Base-by-base conservation (phyloP, 225 moss, liverwort and hornwort species). In the Neckera pumila region DNA sequence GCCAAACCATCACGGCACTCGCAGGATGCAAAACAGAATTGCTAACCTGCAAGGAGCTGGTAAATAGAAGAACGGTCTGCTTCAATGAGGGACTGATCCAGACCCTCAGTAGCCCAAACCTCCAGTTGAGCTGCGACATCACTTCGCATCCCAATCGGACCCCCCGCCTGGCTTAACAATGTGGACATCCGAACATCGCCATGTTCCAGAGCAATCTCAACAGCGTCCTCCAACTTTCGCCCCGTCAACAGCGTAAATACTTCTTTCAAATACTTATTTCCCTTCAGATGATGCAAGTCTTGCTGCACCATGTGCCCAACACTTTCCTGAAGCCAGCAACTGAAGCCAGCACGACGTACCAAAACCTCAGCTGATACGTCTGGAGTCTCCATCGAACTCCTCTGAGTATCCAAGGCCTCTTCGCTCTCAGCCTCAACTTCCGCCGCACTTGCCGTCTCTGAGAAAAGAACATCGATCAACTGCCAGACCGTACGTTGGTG, bases 401-500 rank as follows among this genome's bases (percentile, higher is more conserved):
- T 89, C 40, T 85, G 34, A 76, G 53, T 43, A 51, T 83, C 84
- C 70, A 67, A 76, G 26, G 36, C 60, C 64, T 93, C 92, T 75
- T 90, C 92, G 49, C 65, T 79, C 81, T 92, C 91, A 34, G 87
- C 73, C 53, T 91, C 92, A 4, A 80, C 47, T 49, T 90, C 93
- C 34, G 70, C 31, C 38, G 79, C 67, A 23, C 83, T 90, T 53
- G 90, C 61, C 61, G 82, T 92, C 87, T 95, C 92, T 26, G 99
- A 96, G 84, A 96, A 99, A 14, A 97, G 92, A 64, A 99, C 96
- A 87, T 92, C 90, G 64, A 95, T 89, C 84, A 99, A 93, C 91
- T 95, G 97, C 99, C 99, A 99, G n/a, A 99, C 95, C 87, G 95
- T 96, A 64, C 93, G 91, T 84, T 99, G 96, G 88, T 97, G 97